phyloP scores from a whole-genome alignment of 352 stramenopile genomes.

The Pythium volutum region DNA sequence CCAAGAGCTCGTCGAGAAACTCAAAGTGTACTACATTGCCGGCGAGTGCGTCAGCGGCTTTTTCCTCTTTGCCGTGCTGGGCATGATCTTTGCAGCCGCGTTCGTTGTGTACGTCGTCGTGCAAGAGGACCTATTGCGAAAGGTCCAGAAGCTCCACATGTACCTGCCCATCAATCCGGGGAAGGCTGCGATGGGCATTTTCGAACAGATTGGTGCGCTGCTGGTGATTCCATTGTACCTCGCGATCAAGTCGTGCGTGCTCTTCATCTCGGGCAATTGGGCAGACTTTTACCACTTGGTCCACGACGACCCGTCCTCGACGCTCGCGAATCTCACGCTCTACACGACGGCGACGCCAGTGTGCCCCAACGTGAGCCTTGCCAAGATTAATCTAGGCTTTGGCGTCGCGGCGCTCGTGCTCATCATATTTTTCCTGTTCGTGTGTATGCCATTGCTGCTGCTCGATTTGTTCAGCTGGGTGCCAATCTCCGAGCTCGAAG shows the following conservation, averaged over 20 bases:
- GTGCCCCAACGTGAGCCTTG: conserved; percentile 26
- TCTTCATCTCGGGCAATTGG: conserved; percentile 52
- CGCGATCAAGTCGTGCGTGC: conserved; percentile 53
- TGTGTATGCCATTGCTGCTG: conserved; percentile 50
- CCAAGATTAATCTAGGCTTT: conserved; percentile 38
- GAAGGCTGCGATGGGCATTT: conserved; percentile 26
- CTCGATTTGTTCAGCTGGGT: conserved; percentile 62
- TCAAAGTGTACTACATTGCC: conserved; percentile 31
- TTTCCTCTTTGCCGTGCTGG: conserved; percentile 30
- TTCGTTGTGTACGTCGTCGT: conserved; percentile 59
- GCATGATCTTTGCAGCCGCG: conserved; percentile 34
- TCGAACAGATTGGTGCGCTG: conserved; percentile 46
- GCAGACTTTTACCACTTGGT: conserved; percentile 29
- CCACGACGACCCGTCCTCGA: conserved; percentile 9
- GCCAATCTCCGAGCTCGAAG: conserved; percentile 39
- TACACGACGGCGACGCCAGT: conserved; percentile 1
- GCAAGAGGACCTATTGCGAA: conserved; percentile 52
- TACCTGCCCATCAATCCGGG: conserved; percentile 38
- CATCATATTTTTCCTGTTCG: conserved; percentile 45
- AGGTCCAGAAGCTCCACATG: conserved; percentile 52
- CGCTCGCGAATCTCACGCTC: conserved; percentile 26
- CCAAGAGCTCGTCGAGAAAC: conserved; percentile 28
- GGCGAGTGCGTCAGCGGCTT: conserved; percentile 42
- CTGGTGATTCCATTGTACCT: conserved; percentile 56
- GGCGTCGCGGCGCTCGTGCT: conserved; percentile 37